A percentile compares a stretch with the other conserved stretches of the same genome.
phyloP scores from a whole-genome alignment of 2,329 filamentous ascomycete species.

The Fusarium globosum region DNA sequence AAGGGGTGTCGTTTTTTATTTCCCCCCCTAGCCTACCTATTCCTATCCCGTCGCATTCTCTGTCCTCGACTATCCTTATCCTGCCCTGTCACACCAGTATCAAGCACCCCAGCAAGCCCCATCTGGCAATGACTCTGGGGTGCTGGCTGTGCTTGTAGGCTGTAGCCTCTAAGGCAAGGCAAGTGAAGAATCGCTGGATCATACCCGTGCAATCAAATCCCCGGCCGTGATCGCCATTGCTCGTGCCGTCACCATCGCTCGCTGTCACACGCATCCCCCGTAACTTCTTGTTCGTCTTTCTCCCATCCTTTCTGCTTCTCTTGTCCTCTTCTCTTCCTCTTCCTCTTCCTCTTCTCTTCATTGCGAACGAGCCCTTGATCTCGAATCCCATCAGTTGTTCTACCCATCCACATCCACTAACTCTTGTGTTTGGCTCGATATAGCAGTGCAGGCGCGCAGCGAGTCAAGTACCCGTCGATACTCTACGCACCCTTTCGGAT shows the following conservation, averaged over 20 bases:
- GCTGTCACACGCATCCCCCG: constrained; percentile 38
- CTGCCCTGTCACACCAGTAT: constrained; percentile 35
- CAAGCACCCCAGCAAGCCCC: constrained; percentile 29
- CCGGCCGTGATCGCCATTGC: constrained; percentile 36
- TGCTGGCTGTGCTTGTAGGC: constrained; percentile 22
- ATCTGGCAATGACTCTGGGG: not conserved
- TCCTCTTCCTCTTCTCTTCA: constrained; percentile 1
- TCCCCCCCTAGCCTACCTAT: not conserved
- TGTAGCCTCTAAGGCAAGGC: constrained; percentile 9
- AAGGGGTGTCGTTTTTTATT: too few species aligned
- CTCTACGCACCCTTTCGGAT: constrained; percentile 47
- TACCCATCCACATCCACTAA: constrained; percentile 30
- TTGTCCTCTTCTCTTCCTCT: constrained; percentile 19
- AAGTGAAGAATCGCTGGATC: constrained; percentile 31
- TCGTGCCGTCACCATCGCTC: constrained; percentile 37
- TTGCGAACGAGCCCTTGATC: constrained; percentile 16
- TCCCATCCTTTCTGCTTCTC: constrained; percentile 10
- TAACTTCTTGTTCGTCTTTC: constrained; percentile 28
- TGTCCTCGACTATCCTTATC: constrained; percentile 29
- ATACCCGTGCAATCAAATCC: constrained; percentile 26
- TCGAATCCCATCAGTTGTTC: constrained; percentile 22
- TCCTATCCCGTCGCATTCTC: constrained; percentile 27
- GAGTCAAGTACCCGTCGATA: constrained; percentile 32
- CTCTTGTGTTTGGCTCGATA: constrained; percentile 39
- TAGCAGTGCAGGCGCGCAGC: constrained; percentile 39